Conservation (phyloP, 495 filamentous ascomycete species). For the Terfezia boudieri region DNA sequence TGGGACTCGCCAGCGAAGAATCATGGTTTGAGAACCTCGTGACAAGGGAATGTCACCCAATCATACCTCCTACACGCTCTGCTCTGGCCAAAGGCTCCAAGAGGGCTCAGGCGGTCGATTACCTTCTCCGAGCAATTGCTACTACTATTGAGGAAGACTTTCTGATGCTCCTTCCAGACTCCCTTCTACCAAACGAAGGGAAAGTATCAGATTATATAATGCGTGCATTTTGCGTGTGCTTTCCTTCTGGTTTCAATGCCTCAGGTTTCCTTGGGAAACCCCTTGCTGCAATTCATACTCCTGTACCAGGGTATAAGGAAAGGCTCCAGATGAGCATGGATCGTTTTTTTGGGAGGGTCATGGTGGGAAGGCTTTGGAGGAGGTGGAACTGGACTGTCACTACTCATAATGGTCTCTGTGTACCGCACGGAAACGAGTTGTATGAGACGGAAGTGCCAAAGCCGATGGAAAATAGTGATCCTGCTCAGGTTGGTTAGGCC, state of each 20-base stretch:
- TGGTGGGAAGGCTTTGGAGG: conserved; percentile 31
- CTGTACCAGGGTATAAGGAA: conserved; percentile 43
- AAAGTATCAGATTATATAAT: no score
- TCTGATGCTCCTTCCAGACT: conserved; percentile 38
- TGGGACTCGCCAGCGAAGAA: conserved; percentile 5
- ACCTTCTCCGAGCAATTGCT: conserved; percentile 28
- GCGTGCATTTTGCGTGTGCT: conserved; percentile 29
- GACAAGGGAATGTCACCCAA: conserved; percentile 25
- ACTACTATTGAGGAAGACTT: conserved; percentile 52
- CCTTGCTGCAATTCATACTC: conserved; percentile 44
- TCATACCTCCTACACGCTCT: conserved; percentile 15
- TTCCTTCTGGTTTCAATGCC: conserved; percentile 49
- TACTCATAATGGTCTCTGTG: conserved; percentile 32
- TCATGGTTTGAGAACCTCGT: conserved; percentile 25
- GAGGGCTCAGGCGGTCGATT: conserved; percentile 7
- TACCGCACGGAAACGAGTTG: conserved; percentile 29
- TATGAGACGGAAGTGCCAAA: not conserved
- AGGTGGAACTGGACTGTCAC: conserved; percentile 46
- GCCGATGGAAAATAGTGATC: not conserved
- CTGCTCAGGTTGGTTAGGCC: not conserved
- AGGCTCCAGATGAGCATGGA: conserved; percentile 62
- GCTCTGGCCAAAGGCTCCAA: not conserved
- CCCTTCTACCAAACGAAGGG: conserved; percentile 13
- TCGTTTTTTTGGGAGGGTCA: conserved; percentile 40
- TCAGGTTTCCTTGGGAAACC: conserved; percentile 37